Evolutionary conservation across 225 moss, liverwort and hornwort genomes (phyloP).

Genomic region (Pleurozium schreberi): DNA sequence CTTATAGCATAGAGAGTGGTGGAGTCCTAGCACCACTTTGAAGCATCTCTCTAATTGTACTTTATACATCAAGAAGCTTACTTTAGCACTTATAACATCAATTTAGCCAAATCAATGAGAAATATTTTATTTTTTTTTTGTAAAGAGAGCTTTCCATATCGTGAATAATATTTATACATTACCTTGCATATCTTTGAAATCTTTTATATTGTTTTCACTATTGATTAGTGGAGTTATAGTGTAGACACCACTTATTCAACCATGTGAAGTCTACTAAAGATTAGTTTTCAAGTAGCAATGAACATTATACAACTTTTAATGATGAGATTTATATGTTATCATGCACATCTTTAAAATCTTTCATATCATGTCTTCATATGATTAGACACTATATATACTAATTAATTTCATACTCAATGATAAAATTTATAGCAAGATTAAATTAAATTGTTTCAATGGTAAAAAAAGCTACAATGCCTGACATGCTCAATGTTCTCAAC

Average conservation of each 20-base stretch:
- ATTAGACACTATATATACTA: no score
- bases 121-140: neutral
- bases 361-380: neutral
- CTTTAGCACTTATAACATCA: neutral
- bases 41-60: no score
- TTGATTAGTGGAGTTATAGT: neutral
- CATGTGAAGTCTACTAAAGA: no score
- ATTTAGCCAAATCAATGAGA: neutral
- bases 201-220: neutral
- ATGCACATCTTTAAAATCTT: neutral
- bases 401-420: neutral
- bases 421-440: neutral
- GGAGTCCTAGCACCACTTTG: no score
- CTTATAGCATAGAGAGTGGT: no score
- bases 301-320: neutral
- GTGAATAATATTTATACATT: neutral
- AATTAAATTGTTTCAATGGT: neutral
- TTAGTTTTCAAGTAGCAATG: neutral
- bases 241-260: neutral
- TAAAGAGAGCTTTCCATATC: neutral
- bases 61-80: no score
- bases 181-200: neutral
- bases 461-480: neutral
- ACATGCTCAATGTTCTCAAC: accelerated
- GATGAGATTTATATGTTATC: neutral